Evolutionary conservation across 202 grass and related monocot species (phyloP), one percentile per base, ranked within the genome.

Genomic region (Carex arenaria): DNA sequence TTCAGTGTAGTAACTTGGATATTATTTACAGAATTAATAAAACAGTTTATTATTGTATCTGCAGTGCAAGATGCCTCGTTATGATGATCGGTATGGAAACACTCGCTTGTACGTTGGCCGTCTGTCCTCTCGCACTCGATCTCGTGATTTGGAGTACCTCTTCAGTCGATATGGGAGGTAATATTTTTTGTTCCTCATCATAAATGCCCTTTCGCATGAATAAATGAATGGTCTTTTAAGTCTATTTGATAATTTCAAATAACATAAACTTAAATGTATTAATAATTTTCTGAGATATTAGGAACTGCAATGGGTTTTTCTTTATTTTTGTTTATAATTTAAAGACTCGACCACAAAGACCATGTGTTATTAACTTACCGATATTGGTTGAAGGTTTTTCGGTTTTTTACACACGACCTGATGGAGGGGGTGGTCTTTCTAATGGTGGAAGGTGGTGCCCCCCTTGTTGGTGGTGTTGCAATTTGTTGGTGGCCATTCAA

Each of bases 341-440:
- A 36, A 86, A 86, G 84, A 85, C 23, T 80, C 85, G 81, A 52
- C 87, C 45, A 64, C 85, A 78, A 43, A 71, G 83, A 30, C 66
- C 78, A 69, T 88, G 80, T 84, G 86, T 90, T 91, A 92, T 94
- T 99, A 90, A 99, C 93, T 92, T 90, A 83, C 88, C 90, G 91
- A 93, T 99, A 88, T 99, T 99, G 80, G 93, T 97, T 97, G 92
- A 94, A 94, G 90, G 92, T 99, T 99, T 91, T 89, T 90, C 85
- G 86, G 88, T 91, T 93, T 97, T 94, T 93, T 89, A 87, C 92
- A 79, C 92, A 93, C 90, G 80, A 86, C 75, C 83, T 95, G 96
- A 89, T 99, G 96, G 89, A 91, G 89, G 96, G 96, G 96, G 91
- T 96, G 96, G 87, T 90, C 87, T 90, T 93, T 85, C 73, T 88